These are phyloP conservation scores for Tirmania nivea DNA, from an alignment of 495 filamentous ascomycete genomes.

Conservation along the genomic window DNA sequence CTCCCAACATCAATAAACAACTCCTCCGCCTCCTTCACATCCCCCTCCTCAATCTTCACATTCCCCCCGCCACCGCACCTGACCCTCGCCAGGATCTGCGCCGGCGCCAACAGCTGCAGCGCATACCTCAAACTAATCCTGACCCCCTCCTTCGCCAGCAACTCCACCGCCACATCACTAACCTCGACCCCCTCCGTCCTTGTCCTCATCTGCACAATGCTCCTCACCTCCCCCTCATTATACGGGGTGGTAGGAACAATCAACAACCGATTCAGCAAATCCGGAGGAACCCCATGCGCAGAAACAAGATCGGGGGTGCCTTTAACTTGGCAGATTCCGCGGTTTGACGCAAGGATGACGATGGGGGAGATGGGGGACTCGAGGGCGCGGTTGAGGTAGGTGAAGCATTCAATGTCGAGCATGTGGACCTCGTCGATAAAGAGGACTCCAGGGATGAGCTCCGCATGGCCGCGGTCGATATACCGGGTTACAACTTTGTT, in stretches of 20 bases:
- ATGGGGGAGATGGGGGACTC: constrained; percentile 85
- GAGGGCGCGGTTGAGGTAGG: constrained; percentile 89
- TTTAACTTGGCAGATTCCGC: constrained; percentile 71
- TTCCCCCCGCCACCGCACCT: background rate
- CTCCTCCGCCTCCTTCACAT: background rate
- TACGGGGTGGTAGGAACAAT: constrained; percentile 89
- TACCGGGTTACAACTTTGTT: constrained; percentile 97
- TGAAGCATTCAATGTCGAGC: constrained; percentile 98
- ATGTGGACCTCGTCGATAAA: constrained; percentile 99
- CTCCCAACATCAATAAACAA: background rate
- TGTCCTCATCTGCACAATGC: constrained; percentile 64
- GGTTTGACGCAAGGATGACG: constrained; percentile 91
- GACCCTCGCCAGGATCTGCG: constrained; percentile 47
- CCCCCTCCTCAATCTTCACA: background rate
- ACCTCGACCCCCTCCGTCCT: constrained; percentile 61
- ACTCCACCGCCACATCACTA: constrained; percentile 60
- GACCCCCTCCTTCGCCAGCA: constrained; percentile 63
- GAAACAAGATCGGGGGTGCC: constrained; percentile 64
- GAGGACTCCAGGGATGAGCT: constrained; percentile 86
- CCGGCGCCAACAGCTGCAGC: constrained; percentile 75
- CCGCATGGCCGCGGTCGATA: constrained; percentile 94
- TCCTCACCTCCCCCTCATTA: constrained; percentile 61
- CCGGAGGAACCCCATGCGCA: constrained; percentile 80
- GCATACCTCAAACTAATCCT: constrained; percentile 80
- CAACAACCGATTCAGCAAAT: constrained; percentile 75